Conservation (phyloP, 2,329 filamentous ascomycete genomes). For the Alternaria dauci region DNA sequence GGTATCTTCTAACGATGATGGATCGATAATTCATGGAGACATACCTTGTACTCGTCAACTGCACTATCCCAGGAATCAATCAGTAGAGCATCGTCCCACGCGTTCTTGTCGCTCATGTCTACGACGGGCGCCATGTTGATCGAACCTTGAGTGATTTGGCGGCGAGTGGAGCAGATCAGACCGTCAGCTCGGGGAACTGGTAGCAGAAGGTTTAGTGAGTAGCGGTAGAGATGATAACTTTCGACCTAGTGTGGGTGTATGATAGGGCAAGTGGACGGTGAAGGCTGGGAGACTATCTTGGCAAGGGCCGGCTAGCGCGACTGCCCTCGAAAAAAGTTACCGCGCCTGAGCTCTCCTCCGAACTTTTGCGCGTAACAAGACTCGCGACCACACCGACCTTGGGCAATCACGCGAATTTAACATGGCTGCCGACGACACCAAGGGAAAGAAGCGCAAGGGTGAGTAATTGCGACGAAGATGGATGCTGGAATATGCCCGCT, state of each 20-base stretch:
- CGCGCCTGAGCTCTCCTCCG: constrained; percentile 36
- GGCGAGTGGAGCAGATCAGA: background rate
- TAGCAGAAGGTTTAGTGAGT: background rate
- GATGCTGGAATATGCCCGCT: constrained; percentile 14
- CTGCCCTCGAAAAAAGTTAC: constrained; percentile 40
- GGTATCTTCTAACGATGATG: background rate
- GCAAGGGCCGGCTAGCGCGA: constrained; percentile 34
- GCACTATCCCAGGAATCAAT: constrained; percentile 48
- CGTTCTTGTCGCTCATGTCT: constrained; percentile 41
- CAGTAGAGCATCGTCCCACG: constrained; percentile 52
- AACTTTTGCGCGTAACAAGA: constrained; percentile 41
- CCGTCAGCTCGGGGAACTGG: background rate
- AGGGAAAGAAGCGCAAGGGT: constrained; percentile 66
- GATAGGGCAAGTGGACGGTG: background rate
- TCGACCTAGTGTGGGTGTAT: background rate
- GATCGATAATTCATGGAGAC: background rate
- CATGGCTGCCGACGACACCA: constrained; percentile 63
- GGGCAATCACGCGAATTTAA: constrained; percentile 26
- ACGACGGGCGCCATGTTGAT: constrained; percentile 35
- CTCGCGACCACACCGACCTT: constrained; percentile 16
- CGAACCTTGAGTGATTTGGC: background rate
- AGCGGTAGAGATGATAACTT: background rate
- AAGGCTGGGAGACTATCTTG: constrained; percentile 20
- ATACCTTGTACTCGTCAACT: constrained; percentile 49
- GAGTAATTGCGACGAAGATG: constrained; percentile 13